Base-by-base conservation (phyloP, 2,329 filamentous ascomycete species). In the Clarireedia paspali region DNA sequence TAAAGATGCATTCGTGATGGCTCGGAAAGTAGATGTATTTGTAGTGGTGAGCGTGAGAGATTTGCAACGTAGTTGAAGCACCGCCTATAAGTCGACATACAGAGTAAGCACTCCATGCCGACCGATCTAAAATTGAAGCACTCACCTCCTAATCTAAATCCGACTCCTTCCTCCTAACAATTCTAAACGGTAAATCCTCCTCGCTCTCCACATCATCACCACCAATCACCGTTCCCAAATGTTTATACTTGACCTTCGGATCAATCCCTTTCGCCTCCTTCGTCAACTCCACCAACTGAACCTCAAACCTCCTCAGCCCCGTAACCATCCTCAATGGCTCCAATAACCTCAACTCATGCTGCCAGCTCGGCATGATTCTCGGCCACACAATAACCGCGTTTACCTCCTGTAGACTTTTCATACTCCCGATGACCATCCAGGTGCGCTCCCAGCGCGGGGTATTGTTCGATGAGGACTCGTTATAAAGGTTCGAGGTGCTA, bases 351-450 rank as follows among this genome's bases (percentile, higher is more conserved):
- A 49, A 36, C 49, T 64, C 61, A 17, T 63, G 56, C 10, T 44
- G 47, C 15, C 50, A 45, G n/a, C 38, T 50, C 15, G 59, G 42
- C 23, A 56, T 53, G 7, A 27, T 45, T 5, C 59, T 56, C 0
- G 56, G 59, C 61, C 61, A 63, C 17, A 56, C 44, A 34, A 64
- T 62, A 10, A 44, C 50, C n/a, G 57, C 53, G 38, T 40, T 39
- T 12, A 63, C 15, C 7, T 46, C 45, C 26, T 57, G 39, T 2
- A 64, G 47, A 6, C 47, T 36, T 27, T 58, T 59, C 56, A 64
- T 64, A 26, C 60, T 63, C 0, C 56, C 61, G 5, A 64, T 39
- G 1, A 64, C 55, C 26, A 59, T 51, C 61, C 62, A 64, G 4
- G 56, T 59, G 9, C 62, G 55, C 36, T 64, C 58, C 62, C 62